A percentile compares a stretch with the other conserved stretches of the same genome.
These are phyloP conservation scores for Gastrodia elata DNA, from an alignment of 106 monocot species.

Conservation along the genomic window DNA sequence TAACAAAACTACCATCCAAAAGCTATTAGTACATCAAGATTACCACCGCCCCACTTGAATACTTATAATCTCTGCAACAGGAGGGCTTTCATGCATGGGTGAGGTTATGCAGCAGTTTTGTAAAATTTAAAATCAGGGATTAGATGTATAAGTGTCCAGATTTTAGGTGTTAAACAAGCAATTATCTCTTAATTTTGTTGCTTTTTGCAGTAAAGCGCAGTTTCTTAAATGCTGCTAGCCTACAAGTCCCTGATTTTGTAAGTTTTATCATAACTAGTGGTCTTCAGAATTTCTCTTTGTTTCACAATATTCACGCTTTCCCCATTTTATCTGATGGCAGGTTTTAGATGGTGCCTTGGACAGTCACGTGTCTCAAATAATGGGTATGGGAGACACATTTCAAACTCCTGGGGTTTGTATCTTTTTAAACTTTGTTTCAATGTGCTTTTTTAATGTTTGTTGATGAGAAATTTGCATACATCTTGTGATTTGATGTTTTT, in stretches of 20 bases:
- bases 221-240: constrained; percentile 26
- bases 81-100: too few relatives aligned
- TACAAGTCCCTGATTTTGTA: constrained; percentile 43
- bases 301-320: not conserved
- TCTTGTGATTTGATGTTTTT: not conserved
- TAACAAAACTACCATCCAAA: too few relatives aligned
- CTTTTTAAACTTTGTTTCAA: not conserved
- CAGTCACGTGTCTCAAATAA: constrained; percentile 19
- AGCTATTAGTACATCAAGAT: too few relatives aligned
- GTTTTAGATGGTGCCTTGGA: constrained; percentile 20
- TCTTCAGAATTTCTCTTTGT: not conserved
- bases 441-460: not conserved
- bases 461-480: not conserved
- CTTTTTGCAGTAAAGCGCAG: constrained; percentile 44
- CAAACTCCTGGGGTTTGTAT: constrained; percentile 49
- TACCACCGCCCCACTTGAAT: too few relatives aligned
- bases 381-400: constrained; percentile 17
- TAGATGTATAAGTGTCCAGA: too few relatives aligned
- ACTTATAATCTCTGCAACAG: too few relatives aligned
- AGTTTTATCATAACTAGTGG: not conserved
- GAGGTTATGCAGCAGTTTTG: too few relatives aligned
- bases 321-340: constrained; percentile 3
- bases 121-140: too few relatives aligned
- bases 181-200: constrained; percentile 11
- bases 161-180: too few relatives aligned